Percentiles rank a stretch among this genome's conserved stretches.
Conservation (phyloP, 768 basidiomycete species). For the Rhodotorula graminis region DNA sequence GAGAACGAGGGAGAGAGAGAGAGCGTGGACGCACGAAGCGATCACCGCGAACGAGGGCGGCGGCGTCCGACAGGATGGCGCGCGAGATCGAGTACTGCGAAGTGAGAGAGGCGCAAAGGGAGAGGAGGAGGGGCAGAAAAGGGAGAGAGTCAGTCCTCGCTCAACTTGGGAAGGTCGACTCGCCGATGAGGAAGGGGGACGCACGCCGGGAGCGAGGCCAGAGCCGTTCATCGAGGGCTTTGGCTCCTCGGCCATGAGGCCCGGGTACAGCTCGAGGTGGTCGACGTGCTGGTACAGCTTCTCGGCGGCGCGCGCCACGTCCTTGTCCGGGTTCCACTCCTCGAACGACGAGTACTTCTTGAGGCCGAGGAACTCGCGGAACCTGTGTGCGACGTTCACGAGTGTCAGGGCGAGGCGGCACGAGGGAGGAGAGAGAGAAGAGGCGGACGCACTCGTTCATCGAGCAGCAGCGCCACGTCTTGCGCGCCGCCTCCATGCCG, state of each 20-base stretch:
- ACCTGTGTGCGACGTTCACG: not conserved
- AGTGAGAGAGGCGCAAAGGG: too few relatives aligned
- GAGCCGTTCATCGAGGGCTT: conserved; percentile 64
- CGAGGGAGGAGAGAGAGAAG: not conserved
- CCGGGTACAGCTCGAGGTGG: conserved; percentile 68
- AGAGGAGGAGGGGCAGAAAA: too few relatives aligned
- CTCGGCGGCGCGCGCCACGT: conserved; percentile 50
- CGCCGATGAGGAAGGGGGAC: not conserved
- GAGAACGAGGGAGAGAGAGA: conserved; percentile 39
- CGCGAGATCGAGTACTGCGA: conserved; percentile 44
- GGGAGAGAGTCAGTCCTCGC: too few relatives aligned
- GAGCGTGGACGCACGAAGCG: conserved; percentile 65
- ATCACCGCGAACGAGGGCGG: conserved; percentile 52
- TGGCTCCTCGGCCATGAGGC: conserved; percentile 58
- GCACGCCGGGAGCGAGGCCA: conserved; percentile 52
- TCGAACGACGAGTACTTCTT: conserved; percentile 7
- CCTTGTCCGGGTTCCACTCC: conserved; percentile 49
- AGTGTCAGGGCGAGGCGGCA: not conserved
- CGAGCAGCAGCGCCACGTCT: conserved; percentile 50
- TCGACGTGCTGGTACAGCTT: conserved; percentile 68
- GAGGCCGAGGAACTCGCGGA: not conserved
- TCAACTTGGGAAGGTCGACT: not conserved
- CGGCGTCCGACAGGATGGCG: conserved; percentile 59
- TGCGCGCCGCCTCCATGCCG: conserved; percentile 23
- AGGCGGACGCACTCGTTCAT: conserved; percentile 41